Base-by-base conservation (phyloP, 257 asterid species). In the Buddleja alternifolia region DNA sequence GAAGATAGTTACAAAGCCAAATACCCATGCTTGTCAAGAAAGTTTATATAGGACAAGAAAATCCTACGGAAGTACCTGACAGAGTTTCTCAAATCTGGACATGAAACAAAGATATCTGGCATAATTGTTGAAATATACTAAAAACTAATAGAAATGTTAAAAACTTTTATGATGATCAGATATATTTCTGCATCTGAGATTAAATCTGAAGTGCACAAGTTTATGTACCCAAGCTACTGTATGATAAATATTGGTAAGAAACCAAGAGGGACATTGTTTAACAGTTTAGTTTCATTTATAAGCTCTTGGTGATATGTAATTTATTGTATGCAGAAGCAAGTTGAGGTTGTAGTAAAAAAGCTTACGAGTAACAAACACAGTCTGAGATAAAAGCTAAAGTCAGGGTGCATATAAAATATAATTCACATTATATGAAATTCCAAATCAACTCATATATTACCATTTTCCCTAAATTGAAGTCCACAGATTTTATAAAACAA, bases 401-500 rank as follows among this genome's bases (percentile, higher is more conserved):
- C 32, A 23, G 16, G 17, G 46, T 9, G 17, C 37, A 32, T 16
- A 29, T 29, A 29, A 29, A 29, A 29, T 29, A 10, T 7, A 10
- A n/a, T 56, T n/a, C 20, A n/a, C n/a, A 57, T 67, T 75, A 59
- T 39, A 47, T 34, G 41, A 37, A 60, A 32, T 21, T 66, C 54
- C 60, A 67, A 54, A 20, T 10, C 21, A 62, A 40, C 42, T 32
- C 44, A 63, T 39, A 52, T 25, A 63, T 23, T 45, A 19, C 32
- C 39, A 71, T 46, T 24, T 37, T 71, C 69, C 71, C 62, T 44
- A 21, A 40, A 34, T 4, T 10, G n/a, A n/a, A n/a, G n/a, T n/a
- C n/a, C 39, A 5, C 68, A 56, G 52, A 59, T 10, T 41, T 63
- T 36, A 10, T n/a, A 70, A 57, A 55, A 73, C 36, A 67, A 55